Conservation (phyloP, 768 basidiomycete genomes). For the Boletus rex-veris region DNA sequence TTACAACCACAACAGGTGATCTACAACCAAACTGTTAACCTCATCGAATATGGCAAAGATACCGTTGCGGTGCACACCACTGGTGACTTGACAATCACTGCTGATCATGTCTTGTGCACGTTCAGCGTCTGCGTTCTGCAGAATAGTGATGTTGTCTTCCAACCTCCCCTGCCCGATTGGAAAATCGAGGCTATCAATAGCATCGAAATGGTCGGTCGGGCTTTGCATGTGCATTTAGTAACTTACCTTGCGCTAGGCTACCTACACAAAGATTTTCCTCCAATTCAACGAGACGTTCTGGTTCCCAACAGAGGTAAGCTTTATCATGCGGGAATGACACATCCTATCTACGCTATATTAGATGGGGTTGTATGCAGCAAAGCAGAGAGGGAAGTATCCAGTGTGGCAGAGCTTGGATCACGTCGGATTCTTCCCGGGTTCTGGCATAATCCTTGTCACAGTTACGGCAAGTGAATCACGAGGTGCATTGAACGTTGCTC, state of each 20-base stretch:
- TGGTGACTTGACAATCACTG: constrained; percentile 10
- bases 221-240: background rate
- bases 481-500: background rate
- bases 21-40: constrained; percentile 48
- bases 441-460: constrained; percentile 40
- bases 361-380: constrained; percentile 53
- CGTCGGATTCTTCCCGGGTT: constrained; percentile 54
- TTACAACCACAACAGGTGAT: constrained; percentile 43
- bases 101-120: background rate
- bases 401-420: constrained; percentile 68
- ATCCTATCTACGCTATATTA: background rate
- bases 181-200: background rate
- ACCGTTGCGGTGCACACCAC: constrained; percentile 47
- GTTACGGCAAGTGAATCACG: constrained; percentile 20
- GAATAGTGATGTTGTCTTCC: background rate
- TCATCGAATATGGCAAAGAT: constrained; percentile 44
- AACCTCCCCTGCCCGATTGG: background rate
- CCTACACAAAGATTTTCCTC: constrained; percentile 67
- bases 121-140: background rate
- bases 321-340: background rate
- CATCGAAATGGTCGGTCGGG: background rate
- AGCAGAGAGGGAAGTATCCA: constrained; percentile 57
- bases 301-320: constrained; percentile 43
- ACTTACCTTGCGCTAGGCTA: constrained; percentile 33
- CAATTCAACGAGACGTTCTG: constrained; percentile 62